phyloP scores from a whole-genome alignment of 176 grass and related monocot species.

The Bromus sterilis region DNA sequence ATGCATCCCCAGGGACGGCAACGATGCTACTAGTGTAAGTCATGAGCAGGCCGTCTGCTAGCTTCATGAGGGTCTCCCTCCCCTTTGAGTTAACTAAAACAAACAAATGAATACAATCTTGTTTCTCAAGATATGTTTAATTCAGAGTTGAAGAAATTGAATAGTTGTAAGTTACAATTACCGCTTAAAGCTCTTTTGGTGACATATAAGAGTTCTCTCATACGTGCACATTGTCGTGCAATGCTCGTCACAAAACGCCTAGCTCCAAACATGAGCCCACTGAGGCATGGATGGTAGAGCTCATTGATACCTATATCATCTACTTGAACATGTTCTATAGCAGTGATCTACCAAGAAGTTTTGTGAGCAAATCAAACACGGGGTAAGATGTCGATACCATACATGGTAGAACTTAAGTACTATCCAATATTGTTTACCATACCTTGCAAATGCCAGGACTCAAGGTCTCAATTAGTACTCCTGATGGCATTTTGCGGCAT shows the following conservation, averaged over 20 bases:
- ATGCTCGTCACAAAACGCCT: constrained; percentile 31
- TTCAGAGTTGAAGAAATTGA: not conserved
- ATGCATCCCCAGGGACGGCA: not conserved
- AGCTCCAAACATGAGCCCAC: constrained; percentile 43
- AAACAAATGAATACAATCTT: not conserved
- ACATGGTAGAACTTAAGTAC: not conserved
- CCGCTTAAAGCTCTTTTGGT: not conserved
- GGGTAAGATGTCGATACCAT: not conserved
- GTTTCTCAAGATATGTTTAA: not conserved
- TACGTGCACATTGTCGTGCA: constrained; percentile 31
- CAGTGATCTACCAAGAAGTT: constrained; percentile 24
- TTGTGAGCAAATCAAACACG: not conserved
- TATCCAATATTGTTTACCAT: not conserved
- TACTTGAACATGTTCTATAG: constrained; percentile 50
- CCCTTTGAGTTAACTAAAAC: constrained; percentile 26
- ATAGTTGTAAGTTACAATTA: not conserved
- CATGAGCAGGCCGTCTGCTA: constrained; percentile 33
- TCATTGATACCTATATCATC: constrained; percentile 11
- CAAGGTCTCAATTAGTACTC: constrained; percentile 37
- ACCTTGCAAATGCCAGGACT: constrained; percentile 43
- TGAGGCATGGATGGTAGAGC: constrained; percentile 25
- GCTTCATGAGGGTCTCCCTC: constrained; percentile 32
- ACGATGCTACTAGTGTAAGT: constrained; percentile 27
- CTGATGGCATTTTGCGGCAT: constrained; percentile 52
- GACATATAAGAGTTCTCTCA: constrained; percentile 24